phyloP scores from a whole-genome alignment of 2,329 filamentous ascomycete species.

The Arachnomyces sp. region DNA sequence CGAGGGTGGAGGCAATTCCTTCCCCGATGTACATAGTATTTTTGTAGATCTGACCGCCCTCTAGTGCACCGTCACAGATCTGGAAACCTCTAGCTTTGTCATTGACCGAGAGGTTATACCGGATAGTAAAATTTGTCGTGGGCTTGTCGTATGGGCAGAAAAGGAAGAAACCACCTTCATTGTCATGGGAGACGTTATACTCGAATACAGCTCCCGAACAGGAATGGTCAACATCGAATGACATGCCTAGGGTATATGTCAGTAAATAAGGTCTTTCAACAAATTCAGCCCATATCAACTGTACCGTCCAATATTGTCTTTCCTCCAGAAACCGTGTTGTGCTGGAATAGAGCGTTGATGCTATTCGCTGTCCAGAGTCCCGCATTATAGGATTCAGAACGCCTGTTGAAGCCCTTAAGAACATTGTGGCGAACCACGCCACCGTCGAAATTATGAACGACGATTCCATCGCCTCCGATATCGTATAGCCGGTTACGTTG shows the following conservation, averaged over 20 bases:
- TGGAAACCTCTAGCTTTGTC: conserved; percentile 1
- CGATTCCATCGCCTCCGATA: conserved; percentile 6
- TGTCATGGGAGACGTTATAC: conserved; percentile 4
- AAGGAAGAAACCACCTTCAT: conserved; percentile 4
- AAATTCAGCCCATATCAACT: background rate
- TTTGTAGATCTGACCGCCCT: conserved; percentile 4
- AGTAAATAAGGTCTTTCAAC: background rate
- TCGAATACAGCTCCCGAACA: conserved; percentile 4
- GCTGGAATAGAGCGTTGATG: conserved; percentile 1
- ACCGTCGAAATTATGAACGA: background rate
- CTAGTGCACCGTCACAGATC: conserved; percentile 3
- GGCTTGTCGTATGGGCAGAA: conserved; percentile 5
- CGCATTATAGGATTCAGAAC: background rate
- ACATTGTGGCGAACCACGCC: background rate
- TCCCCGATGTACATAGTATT: conserved; percentile 4
- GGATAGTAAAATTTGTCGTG: conserved; percentile 1
- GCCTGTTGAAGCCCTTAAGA: background rate
- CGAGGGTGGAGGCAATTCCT: conserved; percentile 1
- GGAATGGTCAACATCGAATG: conserved; percentile 5
- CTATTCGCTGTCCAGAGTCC: conserved; percentile 5
- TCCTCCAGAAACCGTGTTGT: conserved; percentile 4
- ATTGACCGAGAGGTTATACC: conserved; percentile 5
- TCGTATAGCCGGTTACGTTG: conserved; percentile 4
- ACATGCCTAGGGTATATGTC: conserved; percentile 1
- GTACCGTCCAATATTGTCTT: conserved; percentile 1